Evolutionary conservation across 192 early-diverging fungal species (phyloP).

Genomic region (Chytriomyces hyalinus): DNA sequence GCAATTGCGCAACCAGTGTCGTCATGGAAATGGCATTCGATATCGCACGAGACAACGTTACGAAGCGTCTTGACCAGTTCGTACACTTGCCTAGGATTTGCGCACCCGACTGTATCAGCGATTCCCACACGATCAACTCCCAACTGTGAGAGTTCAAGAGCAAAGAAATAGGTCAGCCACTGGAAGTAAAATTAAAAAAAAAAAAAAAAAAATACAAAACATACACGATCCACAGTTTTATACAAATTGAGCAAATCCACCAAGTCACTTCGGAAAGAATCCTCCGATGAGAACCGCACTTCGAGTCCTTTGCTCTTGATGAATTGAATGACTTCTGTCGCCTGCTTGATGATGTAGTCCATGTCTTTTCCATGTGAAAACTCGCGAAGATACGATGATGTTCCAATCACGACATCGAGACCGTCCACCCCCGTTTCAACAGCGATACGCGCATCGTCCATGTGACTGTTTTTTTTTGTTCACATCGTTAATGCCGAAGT

Average conservation of each 20-base stretch:
- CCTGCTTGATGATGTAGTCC: conserved; percentile 92
- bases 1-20: conserved; percentile 99
- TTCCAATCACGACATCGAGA: conserved; percentile 96
- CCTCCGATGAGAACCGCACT: conserved; percentile 96
- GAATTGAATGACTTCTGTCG: conserved; percentile 92
- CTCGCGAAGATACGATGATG: conserved; percentile 91
- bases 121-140: conserved; percentile 98
- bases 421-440: conserved; percentile 97
- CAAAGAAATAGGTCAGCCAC: not conserved
- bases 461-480: conserved; percentile 59
- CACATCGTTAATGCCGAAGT: not conserved
- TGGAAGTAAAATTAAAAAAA: no score
- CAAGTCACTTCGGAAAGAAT: conserved; percentile 94
- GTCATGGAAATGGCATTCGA: conserved; percentile 99
- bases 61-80: conserved; percentile 94
- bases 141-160: conserved; percentile 54
- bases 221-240: conserved; percentile 80
- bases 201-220: not conserved
- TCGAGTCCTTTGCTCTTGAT: conserved; percentile 94
- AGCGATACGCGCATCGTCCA: conserved; percentile 95
- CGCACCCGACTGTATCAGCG: conserved; percentile 97
- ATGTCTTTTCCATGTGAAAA: conserved; percentile 99
- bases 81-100: conserved; percentile 95
- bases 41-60: conserved; percentile 93
- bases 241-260: conserved; percentile 96